Percentiles rank a stretch among this genome's conserved stretches.
phyloP scores from a whole-genome alignment of 139 green algal species.

The Tetradesmus lagerheimii region DNA sequence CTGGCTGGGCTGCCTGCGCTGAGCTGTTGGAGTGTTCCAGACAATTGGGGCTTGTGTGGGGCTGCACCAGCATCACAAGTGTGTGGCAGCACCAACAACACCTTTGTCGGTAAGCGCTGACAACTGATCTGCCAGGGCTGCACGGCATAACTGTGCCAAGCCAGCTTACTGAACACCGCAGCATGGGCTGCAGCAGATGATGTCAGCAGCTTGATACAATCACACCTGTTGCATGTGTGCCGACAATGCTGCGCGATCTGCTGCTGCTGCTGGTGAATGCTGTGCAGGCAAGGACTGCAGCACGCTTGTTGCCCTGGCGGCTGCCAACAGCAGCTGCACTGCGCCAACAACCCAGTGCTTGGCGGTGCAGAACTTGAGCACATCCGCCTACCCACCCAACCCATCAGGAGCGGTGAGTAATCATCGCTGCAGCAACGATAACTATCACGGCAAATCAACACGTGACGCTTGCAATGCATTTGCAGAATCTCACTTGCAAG shows the following conservation, averaged over 20 bases:
- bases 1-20: background rate
- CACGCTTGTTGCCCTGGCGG: background rate
- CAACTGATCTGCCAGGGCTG: too few species aligned
- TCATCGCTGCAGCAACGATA: too few species aligned
- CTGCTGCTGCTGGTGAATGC: background rate
- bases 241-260: background rate
- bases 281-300: constrained; percentile 22
- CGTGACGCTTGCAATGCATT: too few species aligned
- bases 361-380: background rate
- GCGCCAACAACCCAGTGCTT: background rate
- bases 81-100: constrained; percentile 1
- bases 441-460: too few species aligned
- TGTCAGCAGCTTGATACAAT: background rate
- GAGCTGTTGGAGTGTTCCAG: background rate
- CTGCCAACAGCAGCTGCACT: background rate
- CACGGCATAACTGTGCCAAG: too few species aligned
- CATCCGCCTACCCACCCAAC: background rate
- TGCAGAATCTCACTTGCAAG: too few species aligned
- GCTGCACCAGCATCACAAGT: background rate
- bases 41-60: constrained; percentile 3
- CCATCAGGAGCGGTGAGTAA: constrained; percentile 14
- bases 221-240: too few species aligned
- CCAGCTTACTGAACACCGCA: too few species aligned
- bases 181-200: background rate
- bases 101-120: background rate